Conservation (phyloP, 345 rosid genomes). For the Murraya koenigii region DNA sequence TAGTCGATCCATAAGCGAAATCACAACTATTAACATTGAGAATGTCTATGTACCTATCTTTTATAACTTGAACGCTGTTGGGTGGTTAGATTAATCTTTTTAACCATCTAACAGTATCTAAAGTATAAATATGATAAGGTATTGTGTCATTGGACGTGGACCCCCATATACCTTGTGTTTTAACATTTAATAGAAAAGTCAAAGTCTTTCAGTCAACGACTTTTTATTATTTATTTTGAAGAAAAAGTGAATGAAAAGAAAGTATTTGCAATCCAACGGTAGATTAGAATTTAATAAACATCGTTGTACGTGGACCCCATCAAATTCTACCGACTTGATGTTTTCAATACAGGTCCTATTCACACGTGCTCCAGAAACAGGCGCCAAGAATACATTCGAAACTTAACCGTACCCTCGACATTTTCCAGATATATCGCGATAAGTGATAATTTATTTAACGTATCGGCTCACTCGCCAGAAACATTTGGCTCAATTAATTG, state of each 20-base stretch:
- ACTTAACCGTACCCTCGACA: background rate
- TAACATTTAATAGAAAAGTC: background rate
- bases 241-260: background rate
- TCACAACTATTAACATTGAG: too few relatives aligned
- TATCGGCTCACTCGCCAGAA: background rate
- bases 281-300: background rate
- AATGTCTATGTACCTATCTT: too few relatives aligned
- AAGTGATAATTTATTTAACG: too few relatives aligned
- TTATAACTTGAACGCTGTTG: too few relatives aligned
- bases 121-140: too few relatives aligned
- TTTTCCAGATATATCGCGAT: background rate
- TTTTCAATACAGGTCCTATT: background rate
- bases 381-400: background rate
- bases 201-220: background rate
- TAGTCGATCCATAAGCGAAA: too few relatives aligned
- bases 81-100: too few relatives aligned
- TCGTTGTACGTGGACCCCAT: background rate
- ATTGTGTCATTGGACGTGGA: too few relatives aligned
- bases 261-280: slow-evolving; percentile 1
- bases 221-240: background rate
- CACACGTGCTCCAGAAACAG: background rate
- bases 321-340: background rate
- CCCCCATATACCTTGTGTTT: too few relatives aligned
- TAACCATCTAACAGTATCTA: too few relatives aligned
- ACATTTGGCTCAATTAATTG: background rate